phyloP scores from a whole-genome alignment of 2,329 filamentous ascomycete genomes.

The Botrytis cinerea region DNA sequence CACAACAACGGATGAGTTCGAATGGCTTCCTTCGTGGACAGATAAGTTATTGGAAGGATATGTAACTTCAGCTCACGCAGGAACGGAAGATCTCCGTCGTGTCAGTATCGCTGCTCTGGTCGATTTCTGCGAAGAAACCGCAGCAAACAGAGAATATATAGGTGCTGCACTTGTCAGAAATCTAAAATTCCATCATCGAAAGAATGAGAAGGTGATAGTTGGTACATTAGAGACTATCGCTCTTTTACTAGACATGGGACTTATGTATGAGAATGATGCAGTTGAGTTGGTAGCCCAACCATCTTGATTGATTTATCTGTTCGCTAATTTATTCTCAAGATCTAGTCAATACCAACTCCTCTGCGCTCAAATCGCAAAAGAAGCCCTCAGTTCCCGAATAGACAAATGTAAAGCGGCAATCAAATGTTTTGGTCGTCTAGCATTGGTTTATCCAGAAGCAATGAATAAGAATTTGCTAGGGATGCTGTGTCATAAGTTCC shows the following conservation, averaged over 20 bases:
- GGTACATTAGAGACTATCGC: conserved; percentile 75
- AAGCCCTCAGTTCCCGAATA: background rate
- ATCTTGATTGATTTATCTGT: background rate
- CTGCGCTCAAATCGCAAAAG: background rate
- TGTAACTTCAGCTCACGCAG: conserved; percentile 74
- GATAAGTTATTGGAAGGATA: conserved; percentile 63
- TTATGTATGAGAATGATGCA: background rate
- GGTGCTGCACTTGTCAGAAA: conserved; percentile 54
- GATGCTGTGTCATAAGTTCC: background rate
- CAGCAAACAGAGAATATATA: conserved; percentile 45
- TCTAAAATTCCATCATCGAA: conserved; percentile 54
- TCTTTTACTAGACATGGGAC: conserved; percentile 66
- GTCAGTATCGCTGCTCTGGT: conserved; percentile 66
- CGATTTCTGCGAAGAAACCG: conserved; percentile 47
- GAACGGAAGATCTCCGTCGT: conserved; percentile 73
- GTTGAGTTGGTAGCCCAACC: background rate
- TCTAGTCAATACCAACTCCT: conserved; percentile 1
- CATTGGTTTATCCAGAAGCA: background rate
- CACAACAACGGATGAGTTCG: conserved; percentile 15
- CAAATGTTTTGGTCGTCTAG: conserved; percentile 9
- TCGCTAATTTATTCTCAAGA: background rate
- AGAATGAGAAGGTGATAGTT: conserved; percentile 67
- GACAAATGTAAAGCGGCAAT: conserved; percentile 2
- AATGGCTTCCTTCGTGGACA: conserved; percentile 37
- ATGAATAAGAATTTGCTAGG: background rate